Evolutionary conservation across 1,284 basidiomycete species (phyloP).

Genomic region (Chalciporus sp.): DNA sequence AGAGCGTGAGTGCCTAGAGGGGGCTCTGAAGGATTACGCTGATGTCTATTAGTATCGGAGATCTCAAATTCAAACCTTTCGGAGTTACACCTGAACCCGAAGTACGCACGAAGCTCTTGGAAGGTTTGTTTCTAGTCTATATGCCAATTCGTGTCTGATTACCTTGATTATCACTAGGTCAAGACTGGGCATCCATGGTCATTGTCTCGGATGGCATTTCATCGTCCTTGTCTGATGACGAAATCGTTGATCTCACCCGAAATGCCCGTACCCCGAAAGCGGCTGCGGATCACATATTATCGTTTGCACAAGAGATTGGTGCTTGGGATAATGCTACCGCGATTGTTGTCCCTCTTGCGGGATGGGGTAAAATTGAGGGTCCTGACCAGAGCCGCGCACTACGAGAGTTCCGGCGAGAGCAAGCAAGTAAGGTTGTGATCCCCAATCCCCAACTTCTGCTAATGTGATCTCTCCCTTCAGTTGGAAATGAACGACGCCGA

Average conservation of each 20-base stretch:
- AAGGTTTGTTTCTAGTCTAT: conserved; percentile 49
- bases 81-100: conserved; percentile 97
- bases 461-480: conserved; percentile 36
- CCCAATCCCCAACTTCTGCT: conserved; percentile 7
- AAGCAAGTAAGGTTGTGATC: conserved; percentile 54
- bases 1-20: conserved; percentile 59
- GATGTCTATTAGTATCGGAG: conserved; percentile 70
- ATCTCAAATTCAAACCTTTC: conserved; percentile 86
- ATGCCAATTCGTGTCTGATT: conserved; percentile 2
- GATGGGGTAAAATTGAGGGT: conserved; percentile 85
- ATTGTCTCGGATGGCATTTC: conserved; percentile 92
- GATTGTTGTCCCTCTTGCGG: conserved; percentile 89
- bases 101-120: conserved; percentile 77
- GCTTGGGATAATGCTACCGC: conserved; percentile 92
- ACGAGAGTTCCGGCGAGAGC: conserved; percentile 75
- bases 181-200: conserved; percentile 78
- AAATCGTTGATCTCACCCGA: conserved; percentile 90
- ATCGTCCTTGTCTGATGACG: conserved; percentile 89
- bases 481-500: conserved; percentile 65
- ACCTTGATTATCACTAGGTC: conserved; percentile 45
- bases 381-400: conserved; percentile 81
- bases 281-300: conserved; percentile 83
- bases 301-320: conserved; percentile 89
- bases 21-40: not conserved
- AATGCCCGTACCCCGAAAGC: conserved; percentile 70